phyloP scores from a whole-genome alignment of 1,284 basidiomycete species.

The Neotropicomus parvogracilis region DNA sequence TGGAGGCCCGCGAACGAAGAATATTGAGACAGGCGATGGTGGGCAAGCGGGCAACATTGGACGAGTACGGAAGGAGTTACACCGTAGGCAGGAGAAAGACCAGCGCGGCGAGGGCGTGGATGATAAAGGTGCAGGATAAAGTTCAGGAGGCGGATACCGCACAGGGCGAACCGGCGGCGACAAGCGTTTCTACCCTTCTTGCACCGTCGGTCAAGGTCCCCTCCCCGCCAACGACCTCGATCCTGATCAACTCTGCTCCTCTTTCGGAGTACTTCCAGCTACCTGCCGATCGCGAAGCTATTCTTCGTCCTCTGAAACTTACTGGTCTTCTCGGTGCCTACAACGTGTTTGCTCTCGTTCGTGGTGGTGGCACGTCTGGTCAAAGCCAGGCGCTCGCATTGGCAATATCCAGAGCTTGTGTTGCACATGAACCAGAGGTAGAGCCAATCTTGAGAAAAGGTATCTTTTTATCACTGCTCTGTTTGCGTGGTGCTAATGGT shows the following conservation, averaged over 20 bases:
- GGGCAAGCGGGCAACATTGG: constrained; percentile 55
- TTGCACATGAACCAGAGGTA: constrained; percentile 65
- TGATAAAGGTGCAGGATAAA: constrained; percentile 72
- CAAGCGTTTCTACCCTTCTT: constrained; percentile 21
- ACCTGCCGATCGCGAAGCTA: constrained; percentile 68
- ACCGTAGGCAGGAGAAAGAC: constrained; percentile 84
- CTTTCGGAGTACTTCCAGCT: constrained; percentile 77
- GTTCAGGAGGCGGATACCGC: constrained; percentile 36
- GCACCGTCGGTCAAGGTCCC: constrained; percentile 16
- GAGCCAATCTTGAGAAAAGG: constrained; percentile 70
- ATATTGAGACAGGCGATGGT: constrained; percentile 23
- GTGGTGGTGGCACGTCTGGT: constrained; percentile 87
- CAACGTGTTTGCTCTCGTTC: constrained; percentile 85
- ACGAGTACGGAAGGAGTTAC: constrained; percentile 77
- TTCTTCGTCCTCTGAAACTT: constrained; percentile 81
- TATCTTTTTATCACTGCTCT: constrained; percentile 33
- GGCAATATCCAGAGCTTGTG: constrained; percentile 80
- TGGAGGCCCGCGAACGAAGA: constrained; percentile 50
- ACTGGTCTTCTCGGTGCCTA: constrained; percentile 87
- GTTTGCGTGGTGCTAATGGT: background rate
- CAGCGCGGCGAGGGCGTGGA: constrained; percentile 87
- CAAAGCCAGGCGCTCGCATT: constrained; percentile 90
- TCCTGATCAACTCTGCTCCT: constrained; percentile 84
- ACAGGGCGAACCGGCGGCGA: constrained; percentile 10
- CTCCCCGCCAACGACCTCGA: constrained; percentile 44